Evolutionary conservation across 2,329 filamentous ascomycete genomes (phyloP), one percentile per base, ranked within the genome.

Genomic region (Cladophialophora bantiana): DNA sequence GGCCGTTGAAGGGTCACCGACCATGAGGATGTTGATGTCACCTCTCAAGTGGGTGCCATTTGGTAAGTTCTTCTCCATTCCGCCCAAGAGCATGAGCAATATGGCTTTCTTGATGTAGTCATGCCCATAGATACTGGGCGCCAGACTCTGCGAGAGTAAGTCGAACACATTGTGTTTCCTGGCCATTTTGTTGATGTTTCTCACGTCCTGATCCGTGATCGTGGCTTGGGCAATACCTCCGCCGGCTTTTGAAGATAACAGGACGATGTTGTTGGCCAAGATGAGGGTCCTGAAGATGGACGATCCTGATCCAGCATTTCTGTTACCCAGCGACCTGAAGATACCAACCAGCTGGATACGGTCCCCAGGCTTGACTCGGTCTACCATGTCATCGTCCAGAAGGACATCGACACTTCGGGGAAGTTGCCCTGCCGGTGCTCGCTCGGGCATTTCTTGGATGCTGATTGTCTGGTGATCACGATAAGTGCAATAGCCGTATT

Each of bases 21-120:
- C 94, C 95, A 99, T 98, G 59, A 99, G 85, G 72, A 99, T 97
- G 78, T 99, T 99, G 81, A 99, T 98, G 76, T 99, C 95, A 82
- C 95, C 95, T 85, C 95, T 90, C 77, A 99, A 82, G 86, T 99
- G 95, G 1, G 95, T 98, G 66, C 95, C 95, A 74, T 99, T 99
- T 70, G 98, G 95, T 64, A 99, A 81, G 75, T 99, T 99, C 85
- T 99, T 99, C 83, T 99, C 95, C 86, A 96, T 93, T 66, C 95
- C 95, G 75, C 95, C 92, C 13, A 99, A 83, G 34, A 99, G 85
- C 92, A 98, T 96, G 57, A 99, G 87, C 36, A 99, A 81, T 71
- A 99, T 96, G 0, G 95, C 95, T 80, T 96, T 97, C 80, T 99
- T 99, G 81, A 99, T 96, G 77, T 97, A 91, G 75, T 96, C 94